phyloP scores from a whole-genome alignment of 768 basidiomycete genomes.

The Tulasnella calospora region DNA sequence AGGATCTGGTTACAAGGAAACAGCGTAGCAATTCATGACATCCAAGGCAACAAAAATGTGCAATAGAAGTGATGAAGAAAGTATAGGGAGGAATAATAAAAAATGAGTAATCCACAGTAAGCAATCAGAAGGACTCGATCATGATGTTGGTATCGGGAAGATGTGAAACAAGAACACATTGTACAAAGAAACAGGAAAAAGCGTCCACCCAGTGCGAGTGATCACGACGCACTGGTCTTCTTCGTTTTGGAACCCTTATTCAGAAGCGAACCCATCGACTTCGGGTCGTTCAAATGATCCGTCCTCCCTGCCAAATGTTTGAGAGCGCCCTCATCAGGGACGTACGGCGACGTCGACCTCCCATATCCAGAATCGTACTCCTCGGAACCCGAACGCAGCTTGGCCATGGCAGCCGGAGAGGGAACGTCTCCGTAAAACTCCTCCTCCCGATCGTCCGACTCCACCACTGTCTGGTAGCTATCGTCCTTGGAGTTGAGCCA shows the following conservation, averaged over 20 bases:
- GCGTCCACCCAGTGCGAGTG: neutral
- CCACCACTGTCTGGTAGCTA: neutral
- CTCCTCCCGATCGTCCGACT: neutral
- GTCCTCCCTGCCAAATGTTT: neutral
- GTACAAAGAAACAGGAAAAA: neutral
- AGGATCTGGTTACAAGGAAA: too few relatives aligned
- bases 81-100: neutral
- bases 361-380: neutral
- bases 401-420: neutral
- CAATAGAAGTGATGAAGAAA: neutral
- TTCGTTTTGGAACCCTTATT: neutral
- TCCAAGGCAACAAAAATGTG: neutral
- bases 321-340: neutral
- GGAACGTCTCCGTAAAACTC: neutral
- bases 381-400: neutral
- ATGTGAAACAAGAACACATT: neutral
- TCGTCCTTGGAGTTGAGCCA: neutral
- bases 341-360: neutral
- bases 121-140: neutral
- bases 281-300: neutral
- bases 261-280: neutral
- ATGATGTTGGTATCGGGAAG: neutral
- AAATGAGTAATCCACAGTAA: constrained; percentile 1
- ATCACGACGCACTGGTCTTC: neutral
- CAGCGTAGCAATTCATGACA: too few relatives aligned